Evolutionary conservation across 2,329 filamentous ascomycete genomes (phyloP).

Genomic region (Triangularia setosa): DNA sequence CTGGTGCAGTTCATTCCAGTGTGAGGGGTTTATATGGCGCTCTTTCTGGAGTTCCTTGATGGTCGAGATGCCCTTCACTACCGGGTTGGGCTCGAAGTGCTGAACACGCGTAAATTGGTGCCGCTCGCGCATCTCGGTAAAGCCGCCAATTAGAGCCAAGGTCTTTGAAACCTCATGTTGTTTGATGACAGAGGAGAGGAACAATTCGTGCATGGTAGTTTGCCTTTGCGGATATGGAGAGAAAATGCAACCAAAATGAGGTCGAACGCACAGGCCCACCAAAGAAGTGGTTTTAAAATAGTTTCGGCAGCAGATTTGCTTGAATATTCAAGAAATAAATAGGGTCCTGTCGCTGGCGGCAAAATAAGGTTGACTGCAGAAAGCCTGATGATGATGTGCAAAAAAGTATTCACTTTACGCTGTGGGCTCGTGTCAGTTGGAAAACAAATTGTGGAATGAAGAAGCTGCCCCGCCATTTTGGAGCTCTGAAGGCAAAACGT

Average conservation of each 20-base stretch:
- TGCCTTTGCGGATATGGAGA: neutral
- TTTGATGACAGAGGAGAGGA: conserved; percentile 42
- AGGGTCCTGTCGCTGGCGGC: too few species aligned
- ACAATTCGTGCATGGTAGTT: conserved; percentile 19
- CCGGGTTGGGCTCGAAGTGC: conserved; percentile 35
- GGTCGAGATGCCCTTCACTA: conserved; percentile 21
- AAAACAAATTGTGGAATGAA: too few species aligned
- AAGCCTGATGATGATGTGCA: too few species aligned
- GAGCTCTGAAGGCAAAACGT: too few species aligned
- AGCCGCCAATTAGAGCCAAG: conserved; percentile 53
- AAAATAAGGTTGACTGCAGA: too few species aligned
- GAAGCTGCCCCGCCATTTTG: too few species aligned
- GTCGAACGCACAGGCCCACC: neutral
- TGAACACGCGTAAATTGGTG: conserved; percentile 48
- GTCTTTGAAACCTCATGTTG: conserved; percentile 48
- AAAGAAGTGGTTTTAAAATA: neutral
- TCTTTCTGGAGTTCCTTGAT: conserved; percentile 33
- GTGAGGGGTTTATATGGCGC: conserved; percentile 25
- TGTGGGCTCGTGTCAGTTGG: too few species aligned
- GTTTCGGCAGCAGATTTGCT: too few species aligned
- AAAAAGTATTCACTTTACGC: too few species aligned
- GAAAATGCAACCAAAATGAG: neutral
- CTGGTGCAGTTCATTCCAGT: conserved; percentile 54
- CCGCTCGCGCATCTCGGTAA: conserved; percentile 56
- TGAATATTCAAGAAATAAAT: too few species aligned